A percentile compares a stretch with the other conserved stretches of the same genome.
Evolutionary conservation across 2,329 filamentous ascomycete species (phyloP).

Genomic region (Dactylellina parvicollis): DNA sequence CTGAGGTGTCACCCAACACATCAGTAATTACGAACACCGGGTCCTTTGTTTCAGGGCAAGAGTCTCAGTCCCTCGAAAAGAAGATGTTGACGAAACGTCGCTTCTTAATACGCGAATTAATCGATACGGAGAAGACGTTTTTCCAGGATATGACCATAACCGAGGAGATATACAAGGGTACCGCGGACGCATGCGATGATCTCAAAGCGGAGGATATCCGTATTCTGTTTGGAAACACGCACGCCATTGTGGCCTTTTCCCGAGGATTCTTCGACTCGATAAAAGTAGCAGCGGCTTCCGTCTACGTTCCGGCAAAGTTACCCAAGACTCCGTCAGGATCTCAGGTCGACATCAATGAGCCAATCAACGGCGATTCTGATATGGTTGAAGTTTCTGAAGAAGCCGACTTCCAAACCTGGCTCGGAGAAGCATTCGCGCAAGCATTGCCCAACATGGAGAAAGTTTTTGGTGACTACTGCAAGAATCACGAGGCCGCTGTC

Average conservation of each 20-base stretch:
- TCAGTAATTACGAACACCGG: constrained; percentile 55
- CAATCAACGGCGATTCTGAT: constrained; percentile 11
- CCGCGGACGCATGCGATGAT: constrained; percentile 80
- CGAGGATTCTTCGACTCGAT: constrained; percentile 80
- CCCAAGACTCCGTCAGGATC: constrained; percentile 52
- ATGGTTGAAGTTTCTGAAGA: constrained; percentile 64
- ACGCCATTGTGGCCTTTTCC: constrained; percentile 88
- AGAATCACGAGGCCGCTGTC: constrained; percentile 73
- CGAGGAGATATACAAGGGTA: constrained; percentile 96
- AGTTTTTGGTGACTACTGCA: constrained; percentile 72
- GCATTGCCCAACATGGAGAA: constrained; percentile 71
- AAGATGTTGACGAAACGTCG: constrained; percentile 81
- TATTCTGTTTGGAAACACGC: constrained; percentile 89
- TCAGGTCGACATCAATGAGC: constrained; percentile 61
- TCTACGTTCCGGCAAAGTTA: constrained; percentile 70
- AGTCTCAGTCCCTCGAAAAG: constrained; percentile 68
- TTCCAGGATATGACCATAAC: constrained; percentile 96
- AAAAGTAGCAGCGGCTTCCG: constrained; percentile 79
- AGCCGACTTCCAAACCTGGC: constrained; percentile 69
- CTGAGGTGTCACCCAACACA: constrained; percentile 48
- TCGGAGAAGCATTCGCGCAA: constrained; percentile 70
- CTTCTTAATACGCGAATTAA: constrained; percentile 86
- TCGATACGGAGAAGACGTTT: constrained; percentile 92
- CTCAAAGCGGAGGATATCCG: constrained; percentile 86
- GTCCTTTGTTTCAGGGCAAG: constrained; percentile 60